A percentile compares a stretch with the other conserved stretches of the same genome.
Evolutionary conservation across 208 protist species (phyloP).

Genomic region (Wallacemonas rigidus): DNA sequence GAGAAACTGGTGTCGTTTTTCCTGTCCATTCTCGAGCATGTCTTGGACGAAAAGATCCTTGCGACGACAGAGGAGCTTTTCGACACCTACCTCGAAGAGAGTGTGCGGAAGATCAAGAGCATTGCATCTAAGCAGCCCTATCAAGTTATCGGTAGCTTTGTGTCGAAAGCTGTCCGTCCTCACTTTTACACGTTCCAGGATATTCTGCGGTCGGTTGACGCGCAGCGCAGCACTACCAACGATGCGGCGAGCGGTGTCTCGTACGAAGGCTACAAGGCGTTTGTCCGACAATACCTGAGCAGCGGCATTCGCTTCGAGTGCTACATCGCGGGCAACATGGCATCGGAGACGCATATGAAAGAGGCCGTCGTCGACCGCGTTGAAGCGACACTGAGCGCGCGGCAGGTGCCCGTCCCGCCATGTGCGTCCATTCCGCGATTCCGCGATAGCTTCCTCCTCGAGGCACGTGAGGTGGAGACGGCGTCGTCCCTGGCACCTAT

Average conservation of each 20-base stretch:
- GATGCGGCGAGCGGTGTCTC: constrained; percentile 20
- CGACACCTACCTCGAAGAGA: constrained; percentile 43
- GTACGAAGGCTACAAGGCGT: constrained; percentile 53
- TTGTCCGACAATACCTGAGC: constrained; percentile 52
- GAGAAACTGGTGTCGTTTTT: constrained; percentile 56
- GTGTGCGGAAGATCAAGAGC: constrained; percentile 34
- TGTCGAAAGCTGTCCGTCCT: constrained; percentile 28
- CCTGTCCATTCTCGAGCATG: constrained; percentile 32
- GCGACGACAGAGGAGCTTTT: constrained; percentile 43
- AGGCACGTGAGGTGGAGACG: neutral
- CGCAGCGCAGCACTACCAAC: too few relatives aligned
- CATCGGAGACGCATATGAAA: constrained; percentile 33
- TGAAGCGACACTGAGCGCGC: constrained; percentile 31
- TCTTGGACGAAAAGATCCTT: constrained; percentile 28
- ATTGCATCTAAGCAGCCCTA: constrained; percentile 47
- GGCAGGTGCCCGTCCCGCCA: constrained; percentile 26
- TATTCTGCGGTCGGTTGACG: constrained; percentile 20
- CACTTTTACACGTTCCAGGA: constrained; percentile 59
- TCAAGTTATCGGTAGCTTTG: constrained; percentile 27
- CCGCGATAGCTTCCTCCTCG: constrained; percentile 51
- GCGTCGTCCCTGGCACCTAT: constrained; percentile 20
- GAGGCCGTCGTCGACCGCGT: constrained; percentile 27
- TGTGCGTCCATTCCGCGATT: constrained; percentile 42
- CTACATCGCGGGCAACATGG: constrained; percentile 65
- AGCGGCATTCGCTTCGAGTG: constrained; percentile 64